Evolutionary conservation across 352 stramenopile species (phyloP).

Genomic region (Globisporangium barbulae): DNA sequence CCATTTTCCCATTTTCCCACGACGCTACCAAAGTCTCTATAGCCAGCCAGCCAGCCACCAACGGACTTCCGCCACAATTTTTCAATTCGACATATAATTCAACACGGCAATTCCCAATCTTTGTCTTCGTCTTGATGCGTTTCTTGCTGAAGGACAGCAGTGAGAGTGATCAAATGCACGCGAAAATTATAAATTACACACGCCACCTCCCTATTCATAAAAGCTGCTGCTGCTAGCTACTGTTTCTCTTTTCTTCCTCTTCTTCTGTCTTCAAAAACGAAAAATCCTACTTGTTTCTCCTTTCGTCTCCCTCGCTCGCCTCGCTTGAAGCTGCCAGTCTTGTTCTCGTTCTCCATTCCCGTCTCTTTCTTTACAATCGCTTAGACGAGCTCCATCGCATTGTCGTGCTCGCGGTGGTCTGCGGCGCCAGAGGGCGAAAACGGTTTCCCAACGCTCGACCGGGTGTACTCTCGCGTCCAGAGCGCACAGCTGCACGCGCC

Average conservation of each 20-base stretch:
- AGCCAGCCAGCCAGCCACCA: neutral
- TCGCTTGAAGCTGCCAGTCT: neutral
- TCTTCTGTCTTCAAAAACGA: constrained; percentile 7
- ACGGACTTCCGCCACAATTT: neutral
- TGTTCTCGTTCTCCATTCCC: neutral
- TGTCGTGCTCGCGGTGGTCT: constrained; percentile 25
- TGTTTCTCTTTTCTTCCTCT: neutral
- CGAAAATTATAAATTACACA: constrained; percentile 30
- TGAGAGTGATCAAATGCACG: neutral
- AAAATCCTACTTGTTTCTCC: constrained; percentile 8
- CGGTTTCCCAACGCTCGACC: constrained; percentile 53
- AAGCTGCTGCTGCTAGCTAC: neutral
- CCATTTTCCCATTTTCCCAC: neutral
- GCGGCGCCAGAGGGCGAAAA: constrained; percentile 12
- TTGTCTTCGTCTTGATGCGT: too few species aligned
- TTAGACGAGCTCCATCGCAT: constrained; percentile 33
- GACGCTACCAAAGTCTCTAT: neutral
- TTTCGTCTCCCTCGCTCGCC: too few species aligned
- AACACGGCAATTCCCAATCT: neutral
- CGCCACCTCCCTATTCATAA: constrained; percentile 5
- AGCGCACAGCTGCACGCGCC: constrained; percentile 48
- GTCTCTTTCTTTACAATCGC: neutral
- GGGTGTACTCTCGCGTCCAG: constrained; percentile 69
- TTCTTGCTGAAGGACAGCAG: too few species aligned
- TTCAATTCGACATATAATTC: constrained; percentile 9